These are phyloP conservation scores for Sporisorium sorghi DNA, from an alignment of 1,284 basidiomycete species.

Conservation along the genomic window DNA sequence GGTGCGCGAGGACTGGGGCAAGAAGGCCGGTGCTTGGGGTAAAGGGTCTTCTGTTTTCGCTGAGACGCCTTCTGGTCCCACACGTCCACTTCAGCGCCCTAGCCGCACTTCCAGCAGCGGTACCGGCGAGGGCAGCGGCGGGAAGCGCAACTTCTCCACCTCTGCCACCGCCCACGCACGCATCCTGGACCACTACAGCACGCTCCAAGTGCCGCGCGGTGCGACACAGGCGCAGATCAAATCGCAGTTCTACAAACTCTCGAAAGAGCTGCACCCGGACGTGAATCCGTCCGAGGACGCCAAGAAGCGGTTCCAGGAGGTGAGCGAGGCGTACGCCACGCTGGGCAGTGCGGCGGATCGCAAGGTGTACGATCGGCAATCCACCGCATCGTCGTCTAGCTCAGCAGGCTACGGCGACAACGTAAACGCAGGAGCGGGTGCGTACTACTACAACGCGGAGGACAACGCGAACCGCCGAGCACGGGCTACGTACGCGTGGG, in stretches of 20 bases:
- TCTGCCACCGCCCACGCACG: background rate
- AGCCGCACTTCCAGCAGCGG: background rate
- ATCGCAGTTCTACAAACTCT: constrained; percentile 67
- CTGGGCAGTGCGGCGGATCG: constrained; percentile 44
- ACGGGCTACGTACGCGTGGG: constrained; percentile 66
- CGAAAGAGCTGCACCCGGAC: constrained; percentile 67
- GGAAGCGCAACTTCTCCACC: constrained; percentile 19
- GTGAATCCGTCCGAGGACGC: constrained; percentile 62
- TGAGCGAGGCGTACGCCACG: constrained; percentile 65
- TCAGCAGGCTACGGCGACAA: constrained; percentile 21
- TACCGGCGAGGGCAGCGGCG: background rate
- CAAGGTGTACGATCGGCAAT: constrained; percentile 23
- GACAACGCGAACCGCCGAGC: constrained; percentile 56
- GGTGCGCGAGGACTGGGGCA: constrained; percentile 74
- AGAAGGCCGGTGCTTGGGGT: constrained; percentile 72
- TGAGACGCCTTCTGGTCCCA: constrained; percentile 60
- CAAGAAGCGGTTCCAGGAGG: constrained; percentile 65
- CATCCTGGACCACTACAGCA: constrained; percentile 42
- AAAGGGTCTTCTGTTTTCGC: constrained; percentile 70
- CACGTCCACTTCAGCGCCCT: background rate
- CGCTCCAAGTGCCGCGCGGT: constrained; percentile 41
- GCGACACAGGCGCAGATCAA: constrained; percentile 67
- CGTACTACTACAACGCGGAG: constrained; percentile 41
- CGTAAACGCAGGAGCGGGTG: constrained; percentile 21
- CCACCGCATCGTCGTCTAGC: background rate